Evolutionary conservation across 345 rosid genomes (phyloP).

Genomic region (Passiflora organensis): DNA sequence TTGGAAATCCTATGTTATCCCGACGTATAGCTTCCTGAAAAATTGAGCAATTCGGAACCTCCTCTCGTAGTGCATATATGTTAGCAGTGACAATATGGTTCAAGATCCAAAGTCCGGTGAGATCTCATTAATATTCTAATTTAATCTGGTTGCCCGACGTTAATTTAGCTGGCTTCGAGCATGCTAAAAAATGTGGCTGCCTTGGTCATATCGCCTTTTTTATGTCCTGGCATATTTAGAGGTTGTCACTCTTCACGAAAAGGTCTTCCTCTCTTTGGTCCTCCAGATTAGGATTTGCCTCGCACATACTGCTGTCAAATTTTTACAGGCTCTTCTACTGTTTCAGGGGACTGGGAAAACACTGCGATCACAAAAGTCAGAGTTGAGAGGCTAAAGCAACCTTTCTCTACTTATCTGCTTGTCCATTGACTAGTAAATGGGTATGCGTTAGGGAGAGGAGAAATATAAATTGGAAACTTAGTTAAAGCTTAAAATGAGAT

Average conservation of each 20-base stretch:
- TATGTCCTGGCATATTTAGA: conserved; percentile 91
- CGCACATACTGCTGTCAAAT: conserved; percentile 11
- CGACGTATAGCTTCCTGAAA: conserved; percentile 97
- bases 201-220: conserved; percentile 96
- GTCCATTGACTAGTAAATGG: conserved; percentile 99
- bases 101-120: conserved; percentile 96
- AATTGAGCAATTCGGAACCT: conserved; percentile 90
- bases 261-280: conserved; percentile 98
- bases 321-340: conserved; percentile 1
- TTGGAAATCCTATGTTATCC: conserved; percentile 93
- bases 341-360: conserved; percentile 94
- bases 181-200: conserved; percentile 97
- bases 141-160: conserved; percentile 17
- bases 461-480: too few species aligned
- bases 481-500: too few species aligned
- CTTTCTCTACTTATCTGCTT: conserved; percentile 92
- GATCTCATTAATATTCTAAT: conserved; percentile 61
- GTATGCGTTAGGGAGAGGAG: too few species aligned
- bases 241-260: conserved; percentile 98
- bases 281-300: conserved; percentile 59
- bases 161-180: conserved; percentile 87
- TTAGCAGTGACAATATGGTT: conserved; percentile 97
- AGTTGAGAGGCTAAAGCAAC: conserved; percentile 99
- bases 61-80: conserved; percentile 90
- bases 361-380: conserved; percentile 98